phyloP scores from a whole-genome alignment of 2,329 filamentous ascomycete genomes.

The Calonectria montana region DNA sequence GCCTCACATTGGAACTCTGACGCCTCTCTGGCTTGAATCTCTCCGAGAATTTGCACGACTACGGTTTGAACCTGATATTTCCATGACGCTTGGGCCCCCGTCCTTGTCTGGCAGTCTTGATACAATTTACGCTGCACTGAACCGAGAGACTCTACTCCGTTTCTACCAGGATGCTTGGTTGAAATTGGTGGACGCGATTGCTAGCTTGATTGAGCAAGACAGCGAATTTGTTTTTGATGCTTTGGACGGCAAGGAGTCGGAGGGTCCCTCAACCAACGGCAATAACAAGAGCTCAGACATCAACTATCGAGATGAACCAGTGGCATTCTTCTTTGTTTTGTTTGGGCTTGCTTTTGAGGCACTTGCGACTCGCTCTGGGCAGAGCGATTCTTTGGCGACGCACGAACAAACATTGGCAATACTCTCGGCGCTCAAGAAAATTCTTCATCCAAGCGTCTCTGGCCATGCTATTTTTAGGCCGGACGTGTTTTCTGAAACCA shows the following conservation, averaged over 20 bases:
- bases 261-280: constrained; percentile 59
- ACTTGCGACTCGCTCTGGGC: constrained; percentile 79
- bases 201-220: constrained; percentile 96
- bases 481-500: constrained; percentile 95
- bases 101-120: constrained; percentile 88
- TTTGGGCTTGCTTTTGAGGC: constrained; percentile 98
- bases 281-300: constrained; percentile 79
- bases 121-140: constrained; percentile 93
- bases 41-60: constrained; percentile 93
- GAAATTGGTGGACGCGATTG: constrained; percentile 96
- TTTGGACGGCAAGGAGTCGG: constrained; percentile 82
- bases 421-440: constrained; percentile 91
- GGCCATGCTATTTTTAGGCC: constrained; percentile 97
- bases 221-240: constrained; percentile 98
- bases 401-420: constrained; percentile 89
- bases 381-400: constrained; percentile 66
- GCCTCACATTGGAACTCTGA: constrained; percentile 89
- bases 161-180: constrained; percentile 99
- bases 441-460: constrained; percentile 91
- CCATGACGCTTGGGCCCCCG: constrained; percentile 84
- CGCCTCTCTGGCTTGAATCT: constrained; percentile 93
- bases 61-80: constrained; percentile 96
- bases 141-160: constrained; percentile 89
- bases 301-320: constrained; percentile 97
- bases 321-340: constrained; percentile 98